Evolutionary conservation across 2,329 filamentous ascomycete species (phyloP).

Genomic region (Trichophyton rubrum): DNA sequence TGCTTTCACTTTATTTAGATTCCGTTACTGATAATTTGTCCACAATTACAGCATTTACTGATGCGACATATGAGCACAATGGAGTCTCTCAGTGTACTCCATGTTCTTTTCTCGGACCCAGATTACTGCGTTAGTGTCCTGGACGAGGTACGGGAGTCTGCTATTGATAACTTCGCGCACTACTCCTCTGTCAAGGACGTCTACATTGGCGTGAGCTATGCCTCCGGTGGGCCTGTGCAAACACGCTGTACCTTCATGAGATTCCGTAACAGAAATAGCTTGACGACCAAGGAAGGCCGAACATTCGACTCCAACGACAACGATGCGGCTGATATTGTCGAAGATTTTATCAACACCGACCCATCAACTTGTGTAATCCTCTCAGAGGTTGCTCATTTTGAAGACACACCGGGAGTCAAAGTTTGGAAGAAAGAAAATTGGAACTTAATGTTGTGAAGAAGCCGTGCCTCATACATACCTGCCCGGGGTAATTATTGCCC

Average conservation of each 20-base stretch:
- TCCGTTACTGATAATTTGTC: not conserved
- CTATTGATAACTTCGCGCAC: constrained; percentile 16
- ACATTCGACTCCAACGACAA: not conserved
- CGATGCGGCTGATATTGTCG: not conserved
- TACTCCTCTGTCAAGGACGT: constrained; percentile 13
- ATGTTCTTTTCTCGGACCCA: constrained; percentile 14
- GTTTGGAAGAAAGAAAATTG: constrained; percentile 19
- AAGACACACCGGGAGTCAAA: constrained; percentile 15
- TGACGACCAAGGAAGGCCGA: not conserved
- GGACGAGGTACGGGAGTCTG: constrained; percentile 14
- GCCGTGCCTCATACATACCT: not conserved
- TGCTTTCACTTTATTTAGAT: not conserved
- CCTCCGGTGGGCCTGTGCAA: constrained; percentile 7
- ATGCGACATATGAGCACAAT: constrained; percentile 15
- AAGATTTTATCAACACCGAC: constrained; percentile 3
- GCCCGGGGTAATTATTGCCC: not conserved
- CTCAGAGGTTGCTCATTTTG: constrained; percentile 8
- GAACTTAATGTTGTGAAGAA: not conserved
- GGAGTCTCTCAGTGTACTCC: constrained; percentile 16
- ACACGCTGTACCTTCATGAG: not conserved
- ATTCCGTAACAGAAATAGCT: not conserved
- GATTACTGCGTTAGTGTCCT: constrained; percentile 13
- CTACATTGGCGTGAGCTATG: constrained; percentile 17
- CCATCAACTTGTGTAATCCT: not conserved
- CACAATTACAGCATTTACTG: constrained; percentile 13